Evolutionary conservation across 768 basidiomycete species (phyloP), one percentile per base, ranked within the genome.

Genomic region (Suillus fuscotomentosus): DNA sequence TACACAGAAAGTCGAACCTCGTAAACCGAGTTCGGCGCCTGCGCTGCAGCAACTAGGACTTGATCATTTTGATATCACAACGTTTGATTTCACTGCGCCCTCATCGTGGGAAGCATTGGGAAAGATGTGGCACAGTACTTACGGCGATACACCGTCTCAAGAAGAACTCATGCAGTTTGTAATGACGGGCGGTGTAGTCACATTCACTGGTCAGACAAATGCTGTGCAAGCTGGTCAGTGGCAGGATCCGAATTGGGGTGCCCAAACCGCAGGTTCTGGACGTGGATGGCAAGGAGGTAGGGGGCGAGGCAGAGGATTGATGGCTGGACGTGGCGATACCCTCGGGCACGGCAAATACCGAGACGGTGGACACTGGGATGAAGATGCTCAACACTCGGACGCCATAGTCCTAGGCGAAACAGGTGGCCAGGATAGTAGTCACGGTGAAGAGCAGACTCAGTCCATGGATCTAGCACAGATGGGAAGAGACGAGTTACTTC

Each of bases 101-200:
- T 75, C 84, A 60, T 88, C 90, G 74, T 95, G 94, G 94, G 87
- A 89, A 79, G 83, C 85, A 63, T 84, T 95, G 65, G 90, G 89
- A 73, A 86, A 86, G 72, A 87, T 91, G 81, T 94, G 90, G 91
- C 77, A 82, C 72, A 80, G 81, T 63, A 88, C 90, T 60, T 77
- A 90, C 75, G 89, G 91, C 48, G 82, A 84, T 70, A 57, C 80
- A 68, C 92, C 92, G 36, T 83, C 89, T 63, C 87, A 88, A 70
- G 88, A 92, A 70, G 83, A 93, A 70, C 83, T 94, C 68, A 87
- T 92, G 87, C 83, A 87, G 75, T 90, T 88, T 72, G 81, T 91
- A 66, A 81, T 90, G 81, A 64, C 81, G 24, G 70, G 74, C 47
- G 71, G 61, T 60, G 70, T 74, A 70, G 68, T 63, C 51, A 47